These are phyloP conservation scores for Pseudomicrostroma phylloplanum DNA, from an alignment of 1,284 basidiomycete species.

Conservation along the genomic window DNA sequence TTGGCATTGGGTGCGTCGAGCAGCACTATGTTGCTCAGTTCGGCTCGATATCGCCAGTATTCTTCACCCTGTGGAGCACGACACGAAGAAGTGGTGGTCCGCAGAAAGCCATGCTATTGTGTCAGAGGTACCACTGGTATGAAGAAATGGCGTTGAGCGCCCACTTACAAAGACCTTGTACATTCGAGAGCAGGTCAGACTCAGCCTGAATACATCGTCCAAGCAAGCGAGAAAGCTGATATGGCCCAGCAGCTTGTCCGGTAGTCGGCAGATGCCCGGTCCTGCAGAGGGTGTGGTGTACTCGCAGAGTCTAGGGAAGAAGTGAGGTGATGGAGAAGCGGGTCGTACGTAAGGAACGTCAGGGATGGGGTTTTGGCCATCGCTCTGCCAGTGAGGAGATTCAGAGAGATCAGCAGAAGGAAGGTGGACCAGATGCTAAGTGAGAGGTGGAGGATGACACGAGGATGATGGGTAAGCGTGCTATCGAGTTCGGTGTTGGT, in stretches of 20 bases:
- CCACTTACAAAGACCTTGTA: conserved; percentile 1
- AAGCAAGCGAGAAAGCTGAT: neutral
- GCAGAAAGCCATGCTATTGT: no score
- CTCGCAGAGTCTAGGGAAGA: neutral
- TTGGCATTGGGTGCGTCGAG: neutral
- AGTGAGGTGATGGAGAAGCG: neutral
- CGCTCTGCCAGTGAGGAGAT: no score
- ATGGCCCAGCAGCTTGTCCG: neutral
- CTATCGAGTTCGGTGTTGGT: no score
- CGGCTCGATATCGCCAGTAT: conserved; percentile 3
- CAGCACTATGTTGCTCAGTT: neutral
- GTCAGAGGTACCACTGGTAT: no score
- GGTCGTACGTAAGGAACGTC: no score
- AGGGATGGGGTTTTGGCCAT: no score
- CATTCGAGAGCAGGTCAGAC: neutral
- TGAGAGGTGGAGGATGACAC: no score
- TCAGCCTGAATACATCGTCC: neutral
- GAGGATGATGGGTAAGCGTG: no score
- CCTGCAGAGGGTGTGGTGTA: neutral
- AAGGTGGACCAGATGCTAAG: no score
- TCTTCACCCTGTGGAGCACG: neutral
- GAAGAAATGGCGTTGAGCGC: neutral
- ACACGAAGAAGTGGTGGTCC: neutral
- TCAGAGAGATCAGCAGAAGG: no score
- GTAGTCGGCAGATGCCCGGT: neutral